Evolutionary conservation across 225 moss, liverwort and hornwort genomes (phyloP).

Genomic region (Rhytidiadelphus loreus): DNA sequence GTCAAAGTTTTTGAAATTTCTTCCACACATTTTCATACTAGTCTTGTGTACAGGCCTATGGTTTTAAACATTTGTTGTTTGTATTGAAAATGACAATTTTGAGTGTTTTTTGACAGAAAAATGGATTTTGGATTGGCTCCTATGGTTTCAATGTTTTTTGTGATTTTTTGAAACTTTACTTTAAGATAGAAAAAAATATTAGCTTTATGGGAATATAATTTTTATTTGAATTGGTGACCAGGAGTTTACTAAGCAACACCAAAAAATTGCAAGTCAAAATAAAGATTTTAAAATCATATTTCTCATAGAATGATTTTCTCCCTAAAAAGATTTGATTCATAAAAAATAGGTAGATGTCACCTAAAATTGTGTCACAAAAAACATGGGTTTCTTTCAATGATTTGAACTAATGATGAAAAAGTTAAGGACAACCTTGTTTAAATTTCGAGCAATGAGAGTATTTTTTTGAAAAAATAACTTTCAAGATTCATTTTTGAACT

Average conservation of each 20-base stretch:
- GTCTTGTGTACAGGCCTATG: no score
- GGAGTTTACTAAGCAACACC: rapidly evolving
- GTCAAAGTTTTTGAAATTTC: no score
- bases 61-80: no score
- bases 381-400: no score
- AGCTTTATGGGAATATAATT: rapidly evolving
- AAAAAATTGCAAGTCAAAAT: no score
- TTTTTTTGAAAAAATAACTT: not conserved
- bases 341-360: no score
- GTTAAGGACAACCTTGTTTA: not conserved
- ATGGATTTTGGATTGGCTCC: not conserved
- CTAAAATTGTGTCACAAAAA: no score
- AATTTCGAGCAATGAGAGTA: rapidly evolving
- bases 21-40: no score
- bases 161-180: not conserved
- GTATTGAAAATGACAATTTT: no score
- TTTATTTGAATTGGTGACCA: rapidly evolving
- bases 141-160: not conserved
- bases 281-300: not conserved
- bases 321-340: not conserved
- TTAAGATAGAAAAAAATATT: not conserved
- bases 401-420: not conserved
- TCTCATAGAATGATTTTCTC: not conserved
- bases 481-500: no score
- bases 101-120: not conserved